These are phyloP conservation scores for Populus ilicifolia DNA, from an alignment of 345 rosid genomes.

Conservation along the genomic window DNA sequence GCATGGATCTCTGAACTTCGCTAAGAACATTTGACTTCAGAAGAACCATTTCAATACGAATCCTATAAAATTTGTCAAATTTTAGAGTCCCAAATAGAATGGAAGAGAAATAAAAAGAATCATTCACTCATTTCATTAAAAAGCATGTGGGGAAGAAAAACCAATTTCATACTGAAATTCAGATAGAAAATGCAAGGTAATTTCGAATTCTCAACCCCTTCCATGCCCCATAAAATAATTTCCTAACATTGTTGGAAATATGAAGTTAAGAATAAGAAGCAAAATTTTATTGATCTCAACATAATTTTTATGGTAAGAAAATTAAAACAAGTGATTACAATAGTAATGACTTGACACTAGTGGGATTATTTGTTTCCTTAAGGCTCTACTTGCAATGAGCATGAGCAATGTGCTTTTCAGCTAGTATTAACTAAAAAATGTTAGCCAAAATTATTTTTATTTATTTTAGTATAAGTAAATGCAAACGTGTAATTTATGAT, in stretches of 20 bases:
- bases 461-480: not conserved
- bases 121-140: not conserved
- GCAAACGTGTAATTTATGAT: too few species aligned
- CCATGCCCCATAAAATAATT: not conserved
- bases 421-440: not conserved
- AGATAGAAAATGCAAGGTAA: not conserved
- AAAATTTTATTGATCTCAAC: not conserved
- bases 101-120: not conserved
- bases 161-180: not conserved
- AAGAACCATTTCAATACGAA: conserved; percentile 72
- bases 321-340: not conserved
- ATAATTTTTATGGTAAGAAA: not conserved
- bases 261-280: not conserved
- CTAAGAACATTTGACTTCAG: conserved; percentile 83
- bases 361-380: not conserved
- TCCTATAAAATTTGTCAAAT: conserved; percentile 44
- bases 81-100: not conserved
- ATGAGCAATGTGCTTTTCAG: not conserved
- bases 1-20: conserved; percentile 77
- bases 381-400: not conserved
- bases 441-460: not conserved
- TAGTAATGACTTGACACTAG: not conserved
- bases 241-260: not conserved
- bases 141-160: not conserved
- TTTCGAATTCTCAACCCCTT: not conserved